Conservation (phyloP, 192 early-diverging fungal species). For the Kickxella alabastrina region DNA sequence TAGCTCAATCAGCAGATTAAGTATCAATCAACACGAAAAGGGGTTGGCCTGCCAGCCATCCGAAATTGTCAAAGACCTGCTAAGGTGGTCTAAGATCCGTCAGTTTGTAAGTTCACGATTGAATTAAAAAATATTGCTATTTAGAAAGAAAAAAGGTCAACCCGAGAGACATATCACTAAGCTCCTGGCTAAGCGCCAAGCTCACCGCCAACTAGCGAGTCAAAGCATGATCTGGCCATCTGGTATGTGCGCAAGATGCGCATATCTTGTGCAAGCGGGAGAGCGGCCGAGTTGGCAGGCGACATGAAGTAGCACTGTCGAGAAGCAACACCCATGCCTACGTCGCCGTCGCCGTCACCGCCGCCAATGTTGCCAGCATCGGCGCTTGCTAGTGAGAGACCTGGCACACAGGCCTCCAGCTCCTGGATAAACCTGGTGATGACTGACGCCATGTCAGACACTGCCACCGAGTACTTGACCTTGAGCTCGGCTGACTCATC, state of each 20-base stretch:
- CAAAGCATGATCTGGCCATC: slow-evolving; percentile 46
- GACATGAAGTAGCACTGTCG: no score
- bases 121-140: no score
- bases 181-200: slow-evolving; percentile 44
- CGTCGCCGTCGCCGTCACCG: not conserved
- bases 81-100: no score
- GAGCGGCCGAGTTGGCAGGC: slow-evolving; percentile 2
- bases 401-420: slow-evolving; percentile 5
- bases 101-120: no score
- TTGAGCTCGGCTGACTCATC: slow-evolving; percentile 20
- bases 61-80: no score
- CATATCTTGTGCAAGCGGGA: slow-evolving; percentile 40
- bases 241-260: slow-evolving; percentile 37
- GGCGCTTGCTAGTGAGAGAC: not conserved
- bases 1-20: no score
- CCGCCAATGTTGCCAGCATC: not conserved
- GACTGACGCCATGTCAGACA: slow-evolving; percentile 35
- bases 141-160: no score
- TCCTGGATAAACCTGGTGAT: slow-evolving; percentile 26
- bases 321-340: not conserved
- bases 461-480: slow-evolving; percentile 39
- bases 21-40: no score
- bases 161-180: no score
- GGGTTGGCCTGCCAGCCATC: no score
- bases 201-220: slow-evolving; percentile 27